A percentile compares a stretch with the other conserved stretches of the same genome.
These are phyloP conservation scores for Eucalyptus rudis DNA, from an alignment of 345 rosid species.

Conservation along the genomic window DNA sequence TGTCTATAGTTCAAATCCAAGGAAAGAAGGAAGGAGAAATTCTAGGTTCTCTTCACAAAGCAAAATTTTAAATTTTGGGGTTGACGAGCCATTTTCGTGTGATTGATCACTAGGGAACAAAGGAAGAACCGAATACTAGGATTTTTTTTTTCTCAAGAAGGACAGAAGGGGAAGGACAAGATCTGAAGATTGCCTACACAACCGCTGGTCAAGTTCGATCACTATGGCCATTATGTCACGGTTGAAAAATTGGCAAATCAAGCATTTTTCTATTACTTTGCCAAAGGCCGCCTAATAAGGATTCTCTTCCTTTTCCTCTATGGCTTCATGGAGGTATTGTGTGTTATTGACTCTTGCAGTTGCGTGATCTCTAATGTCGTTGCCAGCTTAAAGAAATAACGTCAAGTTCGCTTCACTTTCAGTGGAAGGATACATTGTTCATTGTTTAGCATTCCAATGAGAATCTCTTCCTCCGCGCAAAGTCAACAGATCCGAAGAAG, in stretches of 20 bases:
- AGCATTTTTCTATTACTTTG: neutral
- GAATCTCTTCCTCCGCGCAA: neutral
- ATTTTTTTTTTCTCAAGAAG: neutral
- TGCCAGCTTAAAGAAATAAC: neutral
- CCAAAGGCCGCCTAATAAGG: neutral
- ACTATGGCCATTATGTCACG: neutral
- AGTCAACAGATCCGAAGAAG: neutral
- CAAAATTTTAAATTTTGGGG: neutral
- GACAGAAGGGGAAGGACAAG: constrained; percentile 3
- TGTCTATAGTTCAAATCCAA: neutral
- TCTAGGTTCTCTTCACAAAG: constrained; percentile 5
- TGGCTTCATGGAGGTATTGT: constrained; percentile 5
- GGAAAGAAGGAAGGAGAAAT: neutral
- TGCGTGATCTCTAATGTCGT: neutral
- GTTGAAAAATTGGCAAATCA: neutral
- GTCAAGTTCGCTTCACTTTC: neutral
- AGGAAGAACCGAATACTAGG: neutral
- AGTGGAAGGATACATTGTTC: neutral
- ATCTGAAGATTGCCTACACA: neutral
- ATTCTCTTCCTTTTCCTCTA: neutral
- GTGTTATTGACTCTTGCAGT: neutral
- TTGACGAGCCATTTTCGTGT: constrained; percentile 2
- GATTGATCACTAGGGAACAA: neutral
- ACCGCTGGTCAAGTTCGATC: neutral
- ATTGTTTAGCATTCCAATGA: neutral